Evolutionary conservation across 2,329 filamentous ascomycete genomes (phyloP), one percentile per base, ranked within the genome.

Genomic region (Metarhizium anisopliae): DNA sequence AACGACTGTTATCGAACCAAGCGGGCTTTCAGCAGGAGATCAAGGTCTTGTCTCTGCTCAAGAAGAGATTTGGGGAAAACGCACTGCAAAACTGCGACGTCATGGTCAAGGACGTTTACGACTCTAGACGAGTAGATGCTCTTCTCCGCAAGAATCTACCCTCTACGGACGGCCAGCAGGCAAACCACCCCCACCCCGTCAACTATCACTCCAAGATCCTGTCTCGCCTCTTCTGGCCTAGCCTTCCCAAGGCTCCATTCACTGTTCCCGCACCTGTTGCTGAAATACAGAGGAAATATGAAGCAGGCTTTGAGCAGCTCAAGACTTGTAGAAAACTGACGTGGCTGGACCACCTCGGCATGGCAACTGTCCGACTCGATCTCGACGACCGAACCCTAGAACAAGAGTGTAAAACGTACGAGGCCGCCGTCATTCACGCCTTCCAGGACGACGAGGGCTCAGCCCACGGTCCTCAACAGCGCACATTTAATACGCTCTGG

Each of bases 1-100:
- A 95, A 59, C 85, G 92, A 50, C 74, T 99, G 3, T 72, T 88
- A 6, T 82, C 77, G 56, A 83, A 82, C 50, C 85, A 86, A 58
- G 76, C 81, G 18, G 77, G 82, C 29, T 95, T 91, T 62, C 81
- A 87, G 58, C 90, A 90, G 68, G 94, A 87, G 70, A 82, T 89
- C 54, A 86, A 88, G 55, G 88, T 96, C 4, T 79, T 97, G 6
- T 85, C 93, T 56, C 79, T 97, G 10, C 80, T 99, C 57, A 96
- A 96, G 73, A 80, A 89, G 59, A 85, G 92, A 8, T 92, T 96
- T 56, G 93, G 93, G 29, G 90, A 96, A 61, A 80, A 82, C 32
- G 85, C 90, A 16, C 75, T 99, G 50, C 94, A 97, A 68, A 89
- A 89, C 51, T 96, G 92, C 70, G 93, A 99, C 67, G 94, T 99